These are phyloP conservation scores for Solanum virginianum DNA, from an alignment of 257 asterid species.

Conservation along the genomic window DNA sequence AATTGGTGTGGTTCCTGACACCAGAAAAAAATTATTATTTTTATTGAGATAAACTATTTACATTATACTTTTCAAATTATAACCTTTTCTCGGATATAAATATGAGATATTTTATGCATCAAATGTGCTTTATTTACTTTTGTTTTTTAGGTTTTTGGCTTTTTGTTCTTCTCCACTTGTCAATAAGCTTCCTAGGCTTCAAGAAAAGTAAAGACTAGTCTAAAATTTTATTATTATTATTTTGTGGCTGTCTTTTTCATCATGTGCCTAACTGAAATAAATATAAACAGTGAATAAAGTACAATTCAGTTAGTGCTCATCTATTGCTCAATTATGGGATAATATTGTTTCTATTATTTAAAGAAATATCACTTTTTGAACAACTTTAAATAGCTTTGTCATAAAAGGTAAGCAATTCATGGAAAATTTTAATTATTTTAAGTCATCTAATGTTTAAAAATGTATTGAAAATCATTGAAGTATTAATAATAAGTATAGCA, in stretches of 20 bases:
- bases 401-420: neutral
- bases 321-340: neutral
- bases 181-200: neutral
- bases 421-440: neutral
- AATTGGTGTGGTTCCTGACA: too few relatives aligned
- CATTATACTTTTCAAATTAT: neutral
- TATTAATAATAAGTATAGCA: neutral
- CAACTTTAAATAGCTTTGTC: neutral
- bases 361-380: neutral
- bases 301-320: neutral
- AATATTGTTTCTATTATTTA: neutral
- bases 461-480: neutral
- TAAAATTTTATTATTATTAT: neutral
- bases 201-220: neutral
- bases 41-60: neutral
- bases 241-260: neutral
- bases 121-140: neutral
- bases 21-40: neutral
- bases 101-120: neutral
- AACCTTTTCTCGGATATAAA: fast-evolving
- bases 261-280: neutral
- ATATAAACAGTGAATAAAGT: neutral
- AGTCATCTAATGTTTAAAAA: neutral
- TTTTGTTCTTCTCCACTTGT: neutral
- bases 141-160: neutral